A percentile compares a stretch with the other conserved stretches of the same genome.
Conservation (phyloP, 2,329 filamentous ascomycete genomes). For the Exophiala lecanii-corni region DNA sequence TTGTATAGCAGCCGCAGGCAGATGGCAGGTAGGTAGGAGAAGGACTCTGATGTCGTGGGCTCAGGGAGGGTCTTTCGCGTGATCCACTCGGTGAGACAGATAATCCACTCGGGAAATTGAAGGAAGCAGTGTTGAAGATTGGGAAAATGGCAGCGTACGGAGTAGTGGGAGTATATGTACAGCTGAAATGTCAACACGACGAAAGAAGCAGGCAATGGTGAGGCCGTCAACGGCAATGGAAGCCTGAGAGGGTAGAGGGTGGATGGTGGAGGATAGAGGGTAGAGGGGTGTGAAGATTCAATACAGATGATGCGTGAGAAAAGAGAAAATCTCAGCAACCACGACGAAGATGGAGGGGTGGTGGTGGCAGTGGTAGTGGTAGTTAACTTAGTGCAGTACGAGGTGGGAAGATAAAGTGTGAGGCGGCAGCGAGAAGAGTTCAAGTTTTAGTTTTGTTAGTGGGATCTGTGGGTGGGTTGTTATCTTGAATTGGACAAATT, state of each 20-base stretch:
- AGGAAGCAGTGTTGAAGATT: background rate
- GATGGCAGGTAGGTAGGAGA: background rate
- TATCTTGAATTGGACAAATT: background rate
- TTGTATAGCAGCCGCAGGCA: too few species aligned
- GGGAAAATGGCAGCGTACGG: too few species aligned
- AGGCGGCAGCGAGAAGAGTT: background rate
- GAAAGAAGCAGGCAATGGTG: too few species aligned
- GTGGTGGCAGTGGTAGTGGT: too few species aligned
- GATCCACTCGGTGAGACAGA: conserved; percentile 18
- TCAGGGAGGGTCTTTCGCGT: conserved; percentile 1
- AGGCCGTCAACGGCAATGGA: background rate
- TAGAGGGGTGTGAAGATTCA: background rate
- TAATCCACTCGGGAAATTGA: conserved; percentile 17
- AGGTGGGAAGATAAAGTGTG: background rate
- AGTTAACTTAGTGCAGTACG: background rate
- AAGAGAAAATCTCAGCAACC: too few species aligned
- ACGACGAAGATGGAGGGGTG: background rate
- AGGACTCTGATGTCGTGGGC: background rate
- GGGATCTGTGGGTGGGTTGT: background rate
- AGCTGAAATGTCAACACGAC: too few species aligned
- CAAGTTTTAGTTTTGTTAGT: background rate
- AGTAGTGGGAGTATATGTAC: too few species aligned
- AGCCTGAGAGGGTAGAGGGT: background rate
- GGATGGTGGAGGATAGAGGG: background rate
- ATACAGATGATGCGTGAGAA: too few species aligned